Evolutionary conservation across 1,139 yeast species (phyloP).

Genomic region (Sugiyamaella neomexicana): DNA sequence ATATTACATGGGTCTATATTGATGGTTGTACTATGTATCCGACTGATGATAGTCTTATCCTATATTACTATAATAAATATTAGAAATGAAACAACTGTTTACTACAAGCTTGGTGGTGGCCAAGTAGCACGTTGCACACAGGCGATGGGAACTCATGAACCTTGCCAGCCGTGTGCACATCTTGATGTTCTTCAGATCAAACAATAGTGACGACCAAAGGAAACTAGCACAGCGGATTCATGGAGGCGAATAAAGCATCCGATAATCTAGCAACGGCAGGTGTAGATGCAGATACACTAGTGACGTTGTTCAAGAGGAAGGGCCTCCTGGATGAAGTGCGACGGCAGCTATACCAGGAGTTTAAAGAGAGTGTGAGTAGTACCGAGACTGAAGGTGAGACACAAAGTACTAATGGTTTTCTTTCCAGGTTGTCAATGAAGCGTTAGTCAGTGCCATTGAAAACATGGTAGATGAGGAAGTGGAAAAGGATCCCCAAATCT

Average conservation of each 20-base stretch:
- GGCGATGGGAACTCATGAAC: no score
- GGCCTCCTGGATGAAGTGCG: conserved; percentile 39
- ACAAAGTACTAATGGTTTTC: neutral
- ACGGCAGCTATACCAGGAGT: conserved; percentile 32
- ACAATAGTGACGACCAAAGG: no score
- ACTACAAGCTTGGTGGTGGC: no score
- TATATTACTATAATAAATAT: neutral
- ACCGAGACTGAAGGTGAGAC: neutral
- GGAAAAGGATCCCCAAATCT: conserved; percentile 30
- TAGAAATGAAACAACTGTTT: neutral
- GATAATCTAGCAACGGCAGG: neutral
- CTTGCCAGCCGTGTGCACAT: neutral
- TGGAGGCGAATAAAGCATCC: neutral
- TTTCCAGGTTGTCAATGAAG: conserved; percentile 29
- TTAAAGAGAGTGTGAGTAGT: conserved; percentile 35
- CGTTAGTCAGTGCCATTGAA: conserved; percentile 30
- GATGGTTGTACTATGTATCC: neutral
- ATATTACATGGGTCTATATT: conserved; percentile 8
- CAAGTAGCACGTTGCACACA: no score
- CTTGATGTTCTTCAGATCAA: no score
- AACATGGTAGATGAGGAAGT: conserved; percentile 35
- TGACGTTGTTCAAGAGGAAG: conserved; percentile 34
- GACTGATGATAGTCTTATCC: no score
- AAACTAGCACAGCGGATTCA: no score
- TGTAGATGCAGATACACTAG: conserved; percentile 10